Base-by-base conservation (phyloP, 768 basidiomycete genomes). In the Polyporus arcularius region DNA sequence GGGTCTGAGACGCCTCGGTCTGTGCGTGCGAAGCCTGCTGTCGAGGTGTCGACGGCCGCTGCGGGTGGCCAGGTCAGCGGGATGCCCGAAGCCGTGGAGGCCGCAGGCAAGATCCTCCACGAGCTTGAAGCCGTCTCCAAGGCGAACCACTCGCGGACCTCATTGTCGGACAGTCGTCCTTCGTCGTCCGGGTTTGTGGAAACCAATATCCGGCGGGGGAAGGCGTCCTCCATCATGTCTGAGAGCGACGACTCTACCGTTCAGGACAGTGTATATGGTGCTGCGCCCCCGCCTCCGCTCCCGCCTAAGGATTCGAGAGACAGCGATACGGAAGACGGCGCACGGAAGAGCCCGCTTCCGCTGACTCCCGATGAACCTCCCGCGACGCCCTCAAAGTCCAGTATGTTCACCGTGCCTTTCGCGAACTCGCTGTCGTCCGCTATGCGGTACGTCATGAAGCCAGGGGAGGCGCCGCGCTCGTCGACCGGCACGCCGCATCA, bases 21-120 rank as follows among this genome's bases (percentile, higher is more conserved):
- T 4, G 83, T 80, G 1, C 81, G 82, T 75, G 78, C 85, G 0
- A 85, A 83, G 67, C 82, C 88, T 9, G 82, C 85, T 42, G 84
- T 86, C 7, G 78, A 81, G 52, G 64, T 89, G 12, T 85, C 71
- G 42, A 79, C 70, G 63, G 72, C 83, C 51, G 78, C 77, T 11
- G 85, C 77, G 1, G 84, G 75, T 48, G 88, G 86, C 0, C 75
- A 78, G 53, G 75, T 86, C 16, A 75, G 69, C 50, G 73, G 70
- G 3, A 57, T 72, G 38, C 66, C 75, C 0, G 78, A 78, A 39
- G 69, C 73, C 1, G 61, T 59, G 6, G 76, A 79, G 51, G 68
- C 67, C 26, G 80, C 76, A 12, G 82, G 77, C 55, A 80, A 79
- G 72, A 74, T 82, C 3, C 61, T 85, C 60, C 79, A 79, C 16